A percentile compares a stretch with the other conserved stretches of the same genome.
Evolutionary conservation across 192 early-diverging fungal species (phyloP).

Genomic region (Coemansia aciculifera): DNA sequence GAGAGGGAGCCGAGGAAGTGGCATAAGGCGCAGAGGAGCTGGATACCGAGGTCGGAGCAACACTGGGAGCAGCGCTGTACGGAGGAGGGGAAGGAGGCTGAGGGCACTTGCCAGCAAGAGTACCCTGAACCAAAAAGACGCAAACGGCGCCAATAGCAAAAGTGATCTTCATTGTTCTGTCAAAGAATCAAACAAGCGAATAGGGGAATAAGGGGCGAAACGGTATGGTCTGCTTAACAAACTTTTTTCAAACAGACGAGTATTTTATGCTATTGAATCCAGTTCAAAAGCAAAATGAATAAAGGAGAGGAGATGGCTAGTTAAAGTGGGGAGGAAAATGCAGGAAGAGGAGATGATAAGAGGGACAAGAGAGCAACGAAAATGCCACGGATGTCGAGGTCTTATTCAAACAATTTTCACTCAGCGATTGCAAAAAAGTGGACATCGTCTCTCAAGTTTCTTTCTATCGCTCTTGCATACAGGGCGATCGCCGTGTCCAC

Average conservation of each 20-base stretch:
- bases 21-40: background rate
- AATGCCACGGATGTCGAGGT: background rate
- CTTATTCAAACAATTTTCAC: background rate
- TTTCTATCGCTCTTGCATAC: background rate
- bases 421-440: background rate
- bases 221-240: background rate
- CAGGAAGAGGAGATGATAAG: background rate
- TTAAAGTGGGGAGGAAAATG: background rate
- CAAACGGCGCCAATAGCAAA: constrained; percentile 9
- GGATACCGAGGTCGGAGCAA: constrained; percentile 10
- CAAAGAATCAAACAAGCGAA: background rate
- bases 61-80: background rate
- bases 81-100: background rate
- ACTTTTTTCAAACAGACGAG: background rate
- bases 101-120: constrained; percentile 29
- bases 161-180: constrained; percentile 30
- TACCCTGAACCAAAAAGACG: constrained; percentile 17
- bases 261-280: background rate
- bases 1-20: background rate
- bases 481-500: background rate
- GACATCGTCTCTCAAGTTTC: background rate
- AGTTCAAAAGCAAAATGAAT: constrained; percentile 9
- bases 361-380: background rate
- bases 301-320: no score
- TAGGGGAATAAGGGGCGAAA: background rate